These are phyloP conservation scores for Copromyces sp. DNA, from an alignment of 495 filamentous ascomycete genomes.

Conservation along the genomic window DNA sequence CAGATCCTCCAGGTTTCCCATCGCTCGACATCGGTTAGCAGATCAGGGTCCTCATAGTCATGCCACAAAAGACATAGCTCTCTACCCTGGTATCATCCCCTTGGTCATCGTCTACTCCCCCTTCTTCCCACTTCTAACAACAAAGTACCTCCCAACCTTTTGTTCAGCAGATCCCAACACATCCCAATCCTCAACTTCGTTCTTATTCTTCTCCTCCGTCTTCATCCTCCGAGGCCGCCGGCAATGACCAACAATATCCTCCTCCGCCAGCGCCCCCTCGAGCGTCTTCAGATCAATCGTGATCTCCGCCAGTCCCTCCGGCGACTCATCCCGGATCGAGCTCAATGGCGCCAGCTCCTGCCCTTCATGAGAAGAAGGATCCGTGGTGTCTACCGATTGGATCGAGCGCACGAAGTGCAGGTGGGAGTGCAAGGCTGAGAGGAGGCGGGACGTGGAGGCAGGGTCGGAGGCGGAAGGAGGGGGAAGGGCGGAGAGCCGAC, in stretches of 20 bases:
- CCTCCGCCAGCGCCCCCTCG: slow-evolving; percentile 26
- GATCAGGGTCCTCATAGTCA: background rate
- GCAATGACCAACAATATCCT: slow-evolving; percentile 35
- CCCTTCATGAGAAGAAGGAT: slow-evolving; percentile 4
- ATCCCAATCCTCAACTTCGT: slow-evolving; percentile 51
- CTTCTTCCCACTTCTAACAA: slow-evolving; percentile 54
- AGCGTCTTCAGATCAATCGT: slow-evolving; percentile 33
- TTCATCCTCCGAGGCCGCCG: slow-evolving; percentile 32
- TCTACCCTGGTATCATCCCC: background rate
- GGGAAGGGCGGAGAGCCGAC: slow-evolving; percentile 83
- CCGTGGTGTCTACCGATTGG: slow-evolving; percentile 64
- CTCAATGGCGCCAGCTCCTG: slow-evolving; percentile 52
- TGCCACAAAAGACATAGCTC: background rate
- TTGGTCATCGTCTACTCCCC: background rate
- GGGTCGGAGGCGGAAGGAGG: slow-evolving; percentile 40
- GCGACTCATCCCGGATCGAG: slow-evolving; percentile 74
- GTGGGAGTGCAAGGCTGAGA: slow-evolving; percentile 67
- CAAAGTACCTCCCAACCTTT: slow-evolving; percentile 64
- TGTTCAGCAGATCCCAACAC: slow-evolving; percentile 54
- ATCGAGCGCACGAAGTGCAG: slow-evolving; percentile 82
- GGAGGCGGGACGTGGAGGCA: slow-evolving; percentile 51
- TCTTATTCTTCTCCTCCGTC: slow-evolving; percentile 13
- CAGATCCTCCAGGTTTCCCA: background rate
- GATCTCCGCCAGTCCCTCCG: slow-evolving; percentile 28
- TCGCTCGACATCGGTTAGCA: background rate